Percentiles rank a stretch among this genome's conserved stretches.
Evolutionary conservation across 169 alveolate genomes (phyloP).

Genomic region (Neospora caninum): DNA sequence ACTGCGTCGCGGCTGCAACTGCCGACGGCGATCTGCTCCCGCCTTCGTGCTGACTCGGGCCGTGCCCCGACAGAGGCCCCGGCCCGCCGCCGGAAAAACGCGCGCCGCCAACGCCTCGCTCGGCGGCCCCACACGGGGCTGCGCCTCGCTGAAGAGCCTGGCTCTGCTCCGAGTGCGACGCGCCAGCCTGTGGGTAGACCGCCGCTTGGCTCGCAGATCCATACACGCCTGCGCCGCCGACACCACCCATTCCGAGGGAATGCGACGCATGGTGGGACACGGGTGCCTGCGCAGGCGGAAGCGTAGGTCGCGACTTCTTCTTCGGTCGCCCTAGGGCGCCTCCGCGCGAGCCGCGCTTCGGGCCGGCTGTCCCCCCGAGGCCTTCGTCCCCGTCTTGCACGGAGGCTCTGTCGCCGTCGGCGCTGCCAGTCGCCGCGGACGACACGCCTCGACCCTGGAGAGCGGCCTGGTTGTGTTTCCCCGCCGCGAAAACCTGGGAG

Average conservation of each 20-base stretch:
- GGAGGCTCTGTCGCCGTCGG: neutral
- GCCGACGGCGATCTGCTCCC: neutral
- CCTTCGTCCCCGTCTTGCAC: neutral
- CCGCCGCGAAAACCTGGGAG: neutral
- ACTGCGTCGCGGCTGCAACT: neutral
- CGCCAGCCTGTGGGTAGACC: neutral
- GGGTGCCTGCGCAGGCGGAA: neutral
- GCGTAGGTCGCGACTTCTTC: neutral
- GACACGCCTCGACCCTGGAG: neutral
- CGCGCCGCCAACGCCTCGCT: neutral
- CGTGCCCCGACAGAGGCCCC: neutral
- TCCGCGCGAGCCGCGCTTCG: constrained; percentile 5
- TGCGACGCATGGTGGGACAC: neutral
- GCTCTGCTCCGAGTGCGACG: neutral
- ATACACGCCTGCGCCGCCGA: neutral
- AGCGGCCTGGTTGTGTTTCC: neutral
- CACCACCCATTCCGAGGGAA: neutral
- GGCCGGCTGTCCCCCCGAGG: neutral
- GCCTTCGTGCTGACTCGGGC: neutral
- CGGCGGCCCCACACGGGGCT: neutral
- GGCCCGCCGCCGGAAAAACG: neutral
- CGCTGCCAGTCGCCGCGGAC: neutral
- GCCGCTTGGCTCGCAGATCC: neutral
- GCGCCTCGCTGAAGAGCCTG: neutral
- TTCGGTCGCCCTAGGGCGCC: constrained; percentile 7